phyloP scores from a whole-genome alignment of 192 early-diverging fungal species.

The Entomortierella parvispora region DNA sequence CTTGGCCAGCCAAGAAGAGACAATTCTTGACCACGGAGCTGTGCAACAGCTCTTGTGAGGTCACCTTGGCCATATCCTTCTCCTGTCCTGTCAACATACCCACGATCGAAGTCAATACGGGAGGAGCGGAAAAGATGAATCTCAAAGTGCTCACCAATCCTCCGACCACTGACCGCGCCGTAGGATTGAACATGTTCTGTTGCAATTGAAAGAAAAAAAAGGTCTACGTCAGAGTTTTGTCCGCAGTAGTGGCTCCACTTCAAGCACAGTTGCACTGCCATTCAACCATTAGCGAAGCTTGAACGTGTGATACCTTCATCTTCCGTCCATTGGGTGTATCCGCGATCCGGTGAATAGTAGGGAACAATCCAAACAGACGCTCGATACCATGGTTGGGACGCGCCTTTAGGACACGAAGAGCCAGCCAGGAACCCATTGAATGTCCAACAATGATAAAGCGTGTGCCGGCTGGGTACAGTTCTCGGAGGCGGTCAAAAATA shows the following conservation, averaged over 20 bases:
- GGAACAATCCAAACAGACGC: constrained; percentile 78
- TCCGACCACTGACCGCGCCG: constrained; percentile 22
- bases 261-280: not conserved
- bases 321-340: constrained; percentile 79
- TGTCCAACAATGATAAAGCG: constrained; percentile 71
- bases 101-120: constrained; percentile 50
- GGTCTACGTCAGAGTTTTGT: no score
- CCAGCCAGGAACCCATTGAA: constrained; percentile 74
- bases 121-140: constrained; percentile 50
- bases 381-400: constrained; percentile 71
- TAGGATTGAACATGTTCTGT: constrained; percentile 39
- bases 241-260: not conserved
- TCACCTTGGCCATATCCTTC: constrained; percentile 60
- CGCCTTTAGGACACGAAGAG: constrained; percentile 60
- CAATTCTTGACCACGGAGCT: constrained; percentile 69
- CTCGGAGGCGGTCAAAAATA: constrained; percentile 64
- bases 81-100: constrained; percentile 50
- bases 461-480: constrained; percentile 57
- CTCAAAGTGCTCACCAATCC: constrained; percentile 36
- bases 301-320: constrained; percentile 54
- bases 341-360: constrained; percentile 81
- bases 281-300: not conserved
- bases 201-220: not conserved
- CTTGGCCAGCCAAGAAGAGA: constrained; percentile 75
- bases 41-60: constrained; percentile 74